A percentile compares a stretch with the other conserved stretches of the same genome.
phyloP scores from a whole-genome alignment of 2,329 filamentous ascomycete species.

The Trichoderma polysporum region DNA sequence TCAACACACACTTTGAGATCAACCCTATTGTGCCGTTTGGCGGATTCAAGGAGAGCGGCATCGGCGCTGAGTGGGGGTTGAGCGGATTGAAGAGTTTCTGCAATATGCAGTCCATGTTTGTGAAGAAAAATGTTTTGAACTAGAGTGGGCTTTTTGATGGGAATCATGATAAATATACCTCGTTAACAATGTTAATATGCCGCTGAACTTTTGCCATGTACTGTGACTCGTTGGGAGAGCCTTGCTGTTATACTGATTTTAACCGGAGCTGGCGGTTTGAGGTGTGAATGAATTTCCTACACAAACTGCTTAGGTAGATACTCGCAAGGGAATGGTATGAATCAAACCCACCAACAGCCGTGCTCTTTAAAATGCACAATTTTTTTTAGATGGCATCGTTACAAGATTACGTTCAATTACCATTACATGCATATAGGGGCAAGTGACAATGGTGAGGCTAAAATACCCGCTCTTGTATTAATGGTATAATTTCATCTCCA shows the following conservation, averaged over 20 bases:
- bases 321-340: too few species aligned
- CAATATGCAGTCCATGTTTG: slow-evolving; percentile 6
- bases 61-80: slow-evolving; percentile 39
- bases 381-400: too few species aligned
- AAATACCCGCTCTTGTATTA: neutral
- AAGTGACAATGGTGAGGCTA: neutral
- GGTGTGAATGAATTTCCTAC: neutral
- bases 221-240: too few species aligned
- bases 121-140: neutral
- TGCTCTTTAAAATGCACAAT: too few species aligned
- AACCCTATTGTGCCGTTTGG: slow-evolving; percentile 63
- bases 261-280: neutral
- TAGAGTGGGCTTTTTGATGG: neutral
- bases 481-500: neutral
- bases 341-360: too few species aligned
- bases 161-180: neutral
- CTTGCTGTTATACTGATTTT: too few species aligned
- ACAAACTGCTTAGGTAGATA: too few species aligned
- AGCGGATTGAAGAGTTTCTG: slow-evolving; percentile 14
- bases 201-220: too few species aligned
- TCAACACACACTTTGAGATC: slow-evolving; percentile 49
- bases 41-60: slow-evolving; percentile 63
- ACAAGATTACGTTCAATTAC: neutral
- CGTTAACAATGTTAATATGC: neutral
- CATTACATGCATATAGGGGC: neutral